A percentile compares a stretch with the other conserved stretches of the same genome.
Conservation (phyloP, 805 yeast genomes). For the Schwanniomyces polymorphus region DNA sequence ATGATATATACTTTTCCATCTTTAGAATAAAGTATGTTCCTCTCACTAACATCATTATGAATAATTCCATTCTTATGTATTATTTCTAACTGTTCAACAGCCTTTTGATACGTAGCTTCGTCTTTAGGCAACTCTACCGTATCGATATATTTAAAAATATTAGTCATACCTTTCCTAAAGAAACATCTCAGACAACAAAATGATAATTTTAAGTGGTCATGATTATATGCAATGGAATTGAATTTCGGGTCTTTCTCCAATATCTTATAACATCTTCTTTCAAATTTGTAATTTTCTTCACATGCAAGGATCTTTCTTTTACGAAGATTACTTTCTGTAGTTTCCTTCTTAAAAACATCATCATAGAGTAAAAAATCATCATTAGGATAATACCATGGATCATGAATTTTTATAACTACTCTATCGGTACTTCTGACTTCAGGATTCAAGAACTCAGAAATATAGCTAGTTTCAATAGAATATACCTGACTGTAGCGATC, state of each 20-base stretch:
- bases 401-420: neutral
- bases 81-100: slow-evolving; percentile 3
- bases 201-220: neutral
- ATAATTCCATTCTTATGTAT: slow-evolving; percentile 6
- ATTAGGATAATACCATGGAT: neutral
- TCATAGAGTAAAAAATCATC: neutral
- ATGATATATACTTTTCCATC: neutral
- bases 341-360: neutral
- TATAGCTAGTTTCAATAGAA: neutral
- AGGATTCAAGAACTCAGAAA: neutral
- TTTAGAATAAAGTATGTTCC: slow-evolving; percentile 2
- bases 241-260: neutral
- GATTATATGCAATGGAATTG: neutral
- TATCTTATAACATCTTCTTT: neutral
- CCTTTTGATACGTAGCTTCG: neutral
- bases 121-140: neutral
- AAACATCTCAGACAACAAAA: neutral
- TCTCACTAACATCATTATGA: slow-evolving; percentile 3
- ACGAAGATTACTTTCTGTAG: neutral
- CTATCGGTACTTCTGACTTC: neutral
- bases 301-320: neutral
- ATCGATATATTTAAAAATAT: neutral
- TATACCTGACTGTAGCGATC: neutral
- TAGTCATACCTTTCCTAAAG: neutral
- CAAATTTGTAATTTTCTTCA: neutral